Percentiles rank a stretch among this genome's conserved stretches.
phyloP scores from a whole-genome alignment of 163 green algal species.

The Botryococcus braunii region DNA sequence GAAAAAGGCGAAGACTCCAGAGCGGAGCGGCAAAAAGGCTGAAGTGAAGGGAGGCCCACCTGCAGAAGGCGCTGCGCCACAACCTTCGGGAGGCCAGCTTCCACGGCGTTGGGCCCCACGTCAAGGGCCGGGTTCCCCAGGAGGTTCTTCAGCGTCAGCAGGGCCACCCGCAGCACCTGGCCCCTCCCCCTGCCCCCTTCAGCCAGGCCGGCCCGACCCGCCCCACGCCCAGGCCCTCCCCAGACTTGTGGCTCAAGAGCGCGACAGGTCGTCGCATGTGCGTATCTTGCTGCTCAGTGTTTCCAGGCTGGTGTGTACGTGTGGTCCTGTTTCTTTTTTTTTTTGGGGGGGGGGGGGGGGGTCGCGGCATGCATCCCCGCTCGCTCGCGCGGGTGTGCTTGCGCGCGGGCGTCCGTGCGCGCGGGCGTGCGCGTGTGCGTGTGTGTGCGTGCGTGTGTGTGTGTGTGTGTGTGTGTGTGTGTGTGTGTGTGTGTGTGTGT shows the following conservation, averaged over 20 bases:
- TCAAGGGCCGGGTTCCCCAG: slow-evolving; percentile 40
- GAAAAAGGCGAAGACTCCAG: neutral
- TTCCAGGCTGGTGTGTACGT: neutral
- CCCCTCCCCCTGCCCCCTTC: neutral
- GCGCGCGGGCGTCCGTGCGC: too few species aligned
- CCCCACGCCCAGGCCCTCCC: too few species aligned
- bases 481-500: too few species aligned
- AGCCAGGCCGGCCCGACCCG: too few species aligned
- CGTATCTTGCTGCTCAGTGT: neutral
- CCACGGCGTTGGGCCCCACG: slow-evolving; percentile 67
- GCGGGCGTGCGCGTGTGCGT: too few species aligned
- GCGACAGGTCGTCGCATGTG: neutral
- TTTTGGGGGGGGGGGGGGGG: too few species aligned
- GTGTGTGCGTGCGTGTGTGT: too few species aligned
- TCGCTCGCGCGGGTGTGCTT: too few species aligned
- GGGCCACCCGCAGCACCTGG: slow-evolving; percentile 60
- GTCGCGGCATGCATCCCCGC: too few species aligned
- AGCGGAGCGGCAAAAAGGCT: neutral
- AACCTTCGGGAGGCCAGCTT: slow-evolving; percentile 77
- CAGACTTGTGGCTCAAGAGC: neutral
- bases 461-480: too few species aligned
- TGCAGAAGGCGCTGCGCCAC: slow-evolving; percentile 37
- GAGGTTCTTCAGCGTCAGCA: slow-evolving; percentile 66
- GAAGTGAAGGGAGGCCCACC: slow-evolving; percentile 13
- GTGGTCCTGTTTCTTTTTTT: too few species aligned